phyloP scores from a whole-genome alignment of 2,329 filamentous ascomycete species.

The Ceratocystis papillata region DNA sequence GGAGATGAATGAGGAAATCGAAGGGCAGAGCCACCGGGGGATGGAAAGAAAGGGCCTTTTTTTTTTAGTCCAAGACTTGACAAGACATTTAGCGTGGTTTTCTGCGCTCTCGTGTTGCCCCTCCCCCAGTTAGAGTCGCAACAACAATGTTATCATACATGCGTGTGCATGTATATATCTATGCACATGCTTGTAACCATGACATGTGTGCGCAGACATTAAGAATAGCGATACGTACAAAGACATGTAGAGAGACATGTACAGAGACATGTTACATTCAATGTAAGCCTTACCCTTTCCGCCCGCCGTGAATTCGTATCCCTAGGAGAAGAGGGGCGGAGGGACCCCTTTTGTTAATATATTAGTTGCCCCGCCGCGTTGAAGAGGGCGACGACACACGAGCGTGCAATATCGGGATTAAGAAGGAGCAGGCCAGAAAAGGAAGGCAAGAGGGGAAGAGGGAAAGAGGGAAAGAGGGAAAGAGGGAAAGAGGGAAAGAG shows the following conservation, averaged over 20 bases:
- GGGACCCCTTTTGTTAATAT: neutral
- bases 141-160: neutral
- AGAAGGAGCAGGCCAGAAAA: conserved; percentile 1
- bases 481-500: neutral
- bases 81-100: neutral
- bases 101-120: neutral
- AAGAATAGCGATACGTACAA: neutral
- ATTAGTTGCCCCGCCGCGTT: neutral
- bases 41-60: neutral
- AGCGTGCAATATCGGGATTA: conserved; percentile 5
- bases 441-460: neutral
- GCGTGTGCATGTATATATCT: neutral
- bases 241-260: neutral
- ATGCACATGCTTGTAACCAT: neutral
- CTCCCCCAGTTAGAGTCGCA: neutral
- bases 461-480: neutral
- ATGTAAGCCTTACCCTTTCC: neutral
- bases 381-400: neutral
- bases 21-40: neutral
- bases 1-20: neutral
- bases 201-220: neutral
- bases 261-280: too few species aligned
- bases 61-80: conserved; percentile 1
- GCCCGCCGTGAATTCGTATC: neutral
- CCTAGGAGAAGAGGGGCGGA: neutral